phyloP scores from a whole-genome alignment of 1,284 basidiomycete species.

The Sanghuangporus sanghuang region DNA sequence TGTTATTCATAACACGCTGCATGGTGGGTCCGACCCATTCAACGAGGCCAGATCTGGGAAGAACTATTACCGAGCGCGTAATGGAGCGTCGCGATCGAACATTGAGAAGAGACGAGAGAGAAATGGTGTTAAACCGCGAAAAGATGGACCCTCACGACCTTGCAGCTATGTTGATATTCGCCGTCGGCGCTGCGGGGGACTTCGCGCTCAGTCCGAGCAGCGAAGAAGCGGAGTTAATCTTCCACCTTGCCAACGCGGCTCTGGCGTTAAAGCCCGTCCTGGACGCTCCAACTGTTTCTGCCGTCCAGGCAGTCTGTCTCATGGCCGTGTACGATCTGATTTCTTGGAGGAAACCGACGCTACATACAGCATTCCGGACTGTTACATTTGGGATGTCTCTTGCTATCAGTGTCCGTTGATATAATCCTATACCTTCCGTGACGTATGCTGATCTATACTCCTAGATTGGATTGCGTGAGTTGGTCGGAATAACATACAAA shows the following conservation, averaged over 20 bases:
- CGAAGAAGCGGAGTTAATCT: conserved; percentile 23
- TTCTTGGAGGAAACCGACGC: conserved; percentile 21
- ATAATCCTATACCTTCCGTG: neutral
- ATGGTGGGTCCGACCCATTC: neutral
- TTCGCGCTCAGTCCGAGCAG: conserved; percentile 10
- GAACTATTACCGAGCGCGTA: conserved; percentile 9
- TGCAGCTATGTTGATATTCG: conserved; percentile 21
- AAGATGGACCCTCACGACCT: conserved; percentile 16
- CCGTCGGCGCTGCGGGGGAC: conserved; percentile 21
- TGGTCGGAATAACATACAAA: neutral
- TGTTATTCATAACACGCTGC: neutral
- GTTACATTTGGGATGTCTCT: conserved; percentile 22
- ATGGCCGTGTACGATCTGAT: conserved; percentile 22
- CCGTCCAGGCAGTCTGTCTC: conserved; percentile 27
- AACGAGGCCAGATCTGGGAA: conserved; percentile 7
- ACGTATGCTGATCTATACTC: neutral
- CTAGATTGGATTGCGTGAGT: conserved; percentile 27
- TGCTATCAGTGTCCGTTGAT: conserved; percentile 23
- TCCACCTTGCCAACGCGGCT: conserved; percentile 27
- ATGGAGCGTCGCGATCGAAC: neutral
- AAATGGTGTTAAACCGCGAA: neutral
- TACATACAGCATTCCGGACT: conserved; percentile 25
- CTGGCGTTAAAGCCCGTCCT: conserved; percentile 32
- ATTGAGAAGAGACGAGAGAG: neutral
- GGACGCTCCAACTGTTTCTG: conserved; percentile 31